These are phyloP conservation scores for Musa troglodytarum DNA, from an alignment of 176 grass and related monocot species.

Conservation along the genomic window DNA sequence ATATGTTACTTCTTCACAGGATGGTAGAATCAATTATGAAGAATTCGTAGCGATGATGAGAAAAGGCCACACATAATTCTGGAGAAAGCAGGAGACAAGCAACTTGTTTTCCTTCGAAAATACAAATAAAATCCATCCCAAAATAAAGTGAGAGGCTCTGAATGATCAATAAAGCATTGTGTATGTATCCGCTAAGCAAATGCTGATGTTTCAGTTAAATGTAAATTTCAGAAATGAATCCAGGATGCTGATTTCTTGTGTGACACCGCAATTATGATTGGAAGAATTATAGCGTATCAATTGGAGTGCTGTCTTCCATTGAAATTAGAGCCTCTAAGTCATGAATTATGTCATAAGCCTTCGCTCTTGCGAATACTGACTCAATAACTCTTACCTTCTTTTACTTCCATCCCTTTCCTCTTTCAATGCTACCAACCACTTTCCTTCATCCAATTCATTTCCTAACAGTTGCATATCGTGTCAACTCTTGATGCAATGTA, in stretches of 20 bases:
- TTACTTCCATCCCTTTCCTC: too few species aligned
- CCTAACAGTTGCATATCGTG: too few species aligned
- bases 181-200: not conserved
- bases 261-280: not conserved
- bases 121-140: not conserved
- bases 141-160: not conserved
- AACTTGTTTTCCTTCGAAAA: not conserved
- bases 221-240: not conserved
- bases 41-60: slow-evolving; percentile 49
- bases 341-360: too few species aligned
- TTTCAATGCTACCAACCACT: too few species aligned
- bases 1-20: slow-evolving; percentile 3
- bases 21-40: slow-evolving; percentile 66
- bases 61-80: slow-evolving; percentile 1
- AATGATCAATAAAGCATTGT: not conserved
- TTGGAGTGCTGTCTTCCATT: not conserved
- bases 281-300: not conserved
- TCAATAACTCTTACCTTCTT: too few species aligned
- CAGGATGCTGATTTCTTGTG: not conserved
- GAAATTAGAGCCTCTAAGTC: not conserved
- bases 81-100: not conserved
- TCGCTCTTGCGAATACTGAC: too few species aligned
- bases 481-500: too few species aligned
- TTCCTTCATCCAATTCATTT: too few species aligned
- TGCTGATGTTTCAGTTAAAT: too few species aligned